Conservation (phyloP, 108 stramenopile species). For the Cyclotella choctawhatcheeana region DNA sequence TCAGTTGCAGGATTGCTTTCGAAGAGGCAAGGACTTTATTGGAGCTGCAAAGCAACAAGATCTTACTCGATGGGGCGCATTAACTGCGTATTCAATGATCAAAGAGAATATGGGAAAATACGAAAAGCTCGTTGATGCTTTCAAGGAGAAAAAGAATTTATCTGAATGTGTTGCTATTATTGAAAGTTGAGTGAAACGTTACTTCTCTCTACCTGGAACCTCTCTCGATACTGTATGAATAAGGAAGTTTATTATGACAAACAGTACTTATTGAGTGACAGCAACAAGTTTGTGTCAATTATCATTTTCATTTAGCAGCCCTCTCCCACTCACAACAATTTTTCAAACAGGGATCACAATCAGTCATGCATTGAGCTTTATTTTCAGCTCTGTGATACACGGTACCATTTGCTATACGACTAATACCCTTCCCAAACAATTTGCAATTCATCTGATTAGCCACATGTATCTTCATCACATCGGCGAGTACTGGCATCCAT, state of each 20-base stretch:
- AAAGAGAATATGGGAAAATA: conserved; percentile 62
- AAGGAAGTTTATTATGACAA: background rate
- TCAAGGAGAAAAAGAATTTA: conserved; percentile 64
- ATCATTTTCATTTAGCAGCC: background rate
- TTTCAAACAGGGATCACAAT: conserved; percentile 30
- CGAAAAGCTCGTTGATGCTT: conserved; percentile 72
- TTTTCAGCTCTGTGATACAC: conserved; percentile 9
- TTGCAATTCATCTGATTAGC: conserved; percentile 6
- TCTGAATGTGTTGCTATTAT: conserved; percentile 74
- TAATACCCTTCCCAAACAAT: conserved; percentile 17
- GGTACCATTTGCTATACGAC: conserved; percentile 22
- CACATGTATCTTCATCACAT: conserved; percentile 13
- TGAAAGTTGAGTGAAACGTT: conserved; percentile 18
- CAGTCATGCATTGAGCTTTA: background rate
- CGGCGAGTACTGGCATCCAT: conserved; percentile 13
- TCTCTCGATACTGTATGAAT: background rate
- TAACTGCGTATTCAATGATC: conserved; percentile 65
- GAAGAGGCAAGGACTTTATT: conserved; percentile 70
- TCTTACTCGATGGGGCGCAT: conserved; percentile 87
- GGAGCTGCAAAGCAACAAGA: conserved; percentile 90
- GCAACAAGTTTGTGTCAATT: too few species aligned
- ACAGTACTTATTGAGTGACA: too few species aligned
- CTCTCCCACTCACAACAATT: conserved; percentile 16
- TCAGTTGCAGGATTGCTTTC: conserved; percentile 72
- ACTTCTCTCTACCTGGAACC: background rate